Percentiles rank a stretch among this genome's conserved stretches.
Evolutionary conservation across 352 stramenopile genomes (phyloP).

Genomic region (Phytophthora niederhauseri): DNA sequence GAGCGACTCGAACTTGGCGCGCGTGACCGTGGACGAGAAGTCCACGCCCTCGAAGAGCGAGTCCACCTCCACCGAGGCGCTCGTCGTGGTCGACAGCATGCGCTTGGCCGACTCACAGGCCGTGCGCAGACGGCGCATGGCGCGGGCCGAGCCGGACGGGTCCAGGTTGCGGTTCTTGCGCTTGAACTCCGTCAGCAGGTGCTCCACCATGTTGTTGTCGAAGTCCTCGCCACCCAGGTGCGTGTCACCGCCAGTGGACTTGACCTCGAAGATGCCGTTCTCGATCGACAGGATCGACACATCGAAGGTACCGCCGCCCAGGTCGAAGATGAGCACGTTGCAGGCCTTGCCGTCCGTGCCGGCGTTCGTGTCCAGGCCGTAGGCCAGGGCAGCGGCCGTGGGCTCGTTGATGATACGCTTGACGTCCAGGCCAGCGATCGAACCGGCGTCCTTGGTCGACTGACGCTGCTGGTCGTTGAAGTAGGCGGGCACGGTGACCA

Average conservation of each 20-base stretch:
- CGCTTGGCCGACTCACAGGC: conserved; percentile 98
- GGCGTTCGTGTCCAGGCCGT: conserved; percentile 94
- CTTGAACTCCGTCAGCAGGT: conserved; percentile 96
- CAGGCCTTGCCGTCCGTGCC: conserved; percentile 74
- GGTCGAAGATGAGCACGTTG: conserved; percentile 98
- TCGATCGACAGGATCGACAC: conserved; percentile 96
- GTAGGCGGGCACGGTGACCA: conserved; percentile 73
- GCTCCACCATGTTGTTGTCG: conserved; percentile 96
- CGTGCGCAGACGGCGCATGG: conserved; percentile 95
- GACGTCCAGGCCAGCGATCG: conserved; percentile 69
- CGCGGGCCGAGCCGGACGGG: conserved; percentile 88
- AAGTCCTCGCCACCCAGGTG: conserved; percentile 96
- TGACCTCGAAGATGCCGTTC: conserved; percentile 98
- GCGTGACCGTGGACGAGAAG: conserved; percentile 94
- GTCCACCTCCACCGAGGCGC: conserved; percentile 95
- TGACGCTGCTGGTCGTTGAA: conserved; percentile 82
- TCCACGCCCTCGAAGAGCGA: conserved; percentile 96
- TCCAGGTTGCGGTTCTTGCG: conserved; percentile 91
- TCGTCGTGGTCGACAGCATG: conserved; percentile 94
- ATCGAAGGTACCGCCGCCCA: conserved; percentile 96
- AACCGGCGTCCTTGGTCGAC: conserved; percentile 72
- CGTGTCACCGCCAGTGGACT: conserved; percentile 96
- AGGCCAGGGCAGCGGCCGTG: conserved; percentile 95
- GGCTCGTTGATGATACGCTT: conserved; percentile 97
- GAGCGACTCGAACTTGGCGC: conserved; percentile 93